Conservation (phyloP, 306 rosid species). For the Rubus idaeus region DNA sequence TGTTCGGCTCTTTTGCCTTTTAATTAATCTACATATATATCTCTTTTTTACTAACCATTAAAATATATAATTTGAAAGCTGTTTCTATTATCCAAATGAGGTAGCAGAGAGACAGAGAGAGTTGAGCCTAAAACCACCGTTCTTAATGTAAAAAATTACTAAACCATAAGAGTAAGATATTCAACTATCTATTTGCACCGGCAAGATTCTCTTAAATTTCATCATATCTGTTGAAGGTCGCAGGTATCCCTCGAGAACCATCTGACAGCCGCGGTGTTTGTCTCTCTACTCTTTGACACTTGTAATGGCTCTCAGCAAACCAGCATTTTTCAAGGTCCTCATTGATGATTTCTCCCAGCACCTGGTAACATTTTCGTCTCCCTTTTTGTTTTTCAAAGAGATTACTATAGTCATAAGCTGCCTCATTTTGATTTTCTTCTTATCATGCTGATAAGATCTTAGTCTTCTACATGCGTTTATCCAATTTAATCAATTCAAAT, state of each 20-base stretch:
- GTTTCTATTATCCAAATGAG: neutral
- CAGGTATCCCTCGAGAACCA: neutral
- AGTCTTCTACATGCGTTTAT: neutral
- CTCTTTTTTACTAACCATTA: neutral
- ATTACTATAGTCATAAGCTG: neutral
- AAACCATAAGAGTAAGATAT: neutral
- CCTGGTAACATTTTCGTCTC: neutral
- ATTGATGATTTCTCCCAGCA: neutral
- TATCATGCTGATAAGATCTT: neutral
- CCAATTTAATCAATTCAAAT: neutral
- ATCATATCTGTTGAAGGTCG: neutral
- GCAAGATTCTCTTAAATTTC: neutral
- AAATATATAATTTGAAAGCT: no score
- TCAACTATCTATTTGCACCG: neutral
- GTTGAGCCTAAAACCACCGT: neutral
- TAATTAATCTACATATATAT: neutral
- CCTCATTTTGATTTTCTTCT: neutral
- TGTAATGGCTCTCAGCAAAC: neutral
- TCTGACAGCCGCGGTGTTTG: neutral
- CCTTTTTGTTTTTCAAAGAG: neutral
- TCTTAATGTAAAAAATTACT: neutral
- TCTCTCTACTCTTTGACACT: neutral
- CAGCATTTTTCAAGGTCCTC: neutral
- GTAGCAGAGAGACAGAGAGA: neutral
- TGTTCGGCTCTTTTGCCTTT: neutral